Base-by-base conservation (phyloP, 495 filamentous ascomycete genomes). In the Penicillium simplicissimum region DNA sequence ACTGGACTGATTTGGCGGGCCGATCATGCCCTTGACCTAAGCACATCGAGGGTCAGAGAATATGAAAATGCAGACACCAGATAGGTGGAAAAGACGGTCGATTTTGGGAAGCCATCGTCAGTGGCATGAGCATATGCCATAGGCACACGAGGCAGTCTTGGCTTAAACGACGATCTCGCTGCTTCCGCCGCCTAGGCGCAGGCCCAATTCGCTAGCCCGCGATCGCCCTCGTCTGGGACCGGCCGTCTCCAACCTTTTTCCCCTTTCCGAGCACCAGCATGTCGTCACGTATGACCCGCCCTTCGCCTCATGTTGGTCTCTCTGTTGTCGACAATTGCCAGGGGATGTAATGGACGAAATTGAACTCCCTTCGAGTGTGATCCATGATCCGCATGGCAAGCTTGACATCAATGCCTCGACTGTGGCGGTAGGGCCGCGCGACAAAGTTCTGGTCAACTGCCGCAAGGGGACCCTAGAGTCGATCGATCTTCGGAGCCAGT, bases 191-290 rank as follows among this genome's bases (percentile, higher is more conserved):
- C 28, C 33, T 43, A 42, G 58, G 63, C 58, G 43, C 57, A 58
- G 23, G 34, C 52, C 11, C 33, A 55, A 35, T 8, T 38, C 52
- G 59, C 48, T 52, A 52, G 48, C 34, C 31, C 28, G 31, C 57
- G 57, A 64, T 67, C 64, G 54, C 43, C 52, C 45, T 36, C 33
- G 38, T 54, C 36, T 38, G 56, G 58, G 19, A 35, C 58, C 55
- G 36, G 23, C 52, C 55, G 40, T 59, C 59, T 66, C 45, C 56
- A 66, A 38, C 25, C 52, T 23, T 66, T 56, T 58, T 43, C 51
- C 49, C 23, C 36, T 36, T 43, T 35, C 42, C 33, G 40, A 61
- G 40, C 13, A 31, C 23, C 15, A 52, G 25, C 28, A 36, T 36
- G 57, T 36, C 57, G 47, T 59, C 59, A 56, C 52, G 42, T 14